phyloP scores from a whole-genome alignment of 768 basidiomycete species.

The Coprinopsis strossmayeri region DNA sequence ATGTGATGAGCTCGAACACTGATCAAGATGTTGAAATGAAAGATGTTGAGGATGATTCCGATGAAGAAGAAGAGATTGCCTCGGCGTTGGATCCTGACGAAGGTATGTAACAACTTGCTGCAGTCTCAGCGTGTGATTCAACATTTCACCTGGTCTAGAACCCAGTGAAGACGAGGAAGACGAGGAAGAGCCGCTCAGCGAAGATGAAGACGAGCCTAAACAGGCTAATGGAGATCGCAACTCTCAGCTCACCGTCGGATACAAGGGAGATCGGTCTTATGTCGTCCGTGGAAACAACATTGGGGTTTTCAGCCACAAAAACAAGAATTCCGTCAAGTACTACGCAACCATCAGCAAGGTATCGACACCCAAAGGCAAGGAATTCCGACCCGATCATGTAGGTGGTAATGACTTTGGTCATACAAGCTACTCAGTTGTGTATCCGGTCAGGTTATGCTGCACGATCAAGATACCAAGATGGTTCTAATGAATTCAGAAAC shows the following conservation, averaged over 20 bases:
- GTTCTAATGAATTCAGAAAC: slow-evolving; percentile 80
- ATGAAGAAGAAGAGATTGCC: slow-evolving; percentile 72
- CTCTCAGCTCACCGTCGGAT: slow-evolving; percentile 87
- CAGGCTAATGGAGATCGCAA: slow-evolving; percentile 61
- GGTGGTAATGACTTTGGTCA: slow-evolving; percentile 13
- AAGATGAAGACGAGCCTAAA: slow-evolving; percentile 33
- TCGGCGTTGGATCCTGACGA: slow-evolving; percentile 60
- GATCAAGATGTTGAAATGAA: slow-evolving; percentile 84
- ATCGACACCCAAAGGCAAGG: slow-evolving; percentile 70
- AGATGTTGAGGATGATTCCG: slow-evolving; percentile 67
- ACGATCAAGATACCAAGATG: slow-evolving; percentile 96
- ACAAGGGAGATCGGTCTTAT: slow-evolving; percentile 92
- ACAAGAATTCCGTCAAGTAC: slow-evolving; percentile 70
- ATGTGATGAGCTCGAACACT: slow-evolving; percentile 61
- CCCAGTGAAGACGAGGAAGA: slow-evolving; percentile 35
- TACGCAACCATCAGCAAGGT: slow-evolving; percentile 83
- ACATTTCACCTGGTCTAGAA: slow-evolving; percentile 24
- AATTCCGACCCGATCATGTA: slow-evolving; percentile 84
- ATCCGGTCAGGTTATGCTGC: slow-evolving; percentile 76
- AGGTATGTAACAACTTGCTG: slow-evolving; percentile 29
- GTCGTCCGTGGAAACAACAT: slow-evolving; percentile 90
- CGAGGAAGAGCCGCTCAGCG: slow-evolving; percentile 35
- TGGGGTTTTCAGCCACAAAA: slow-evolving; percentile 78
- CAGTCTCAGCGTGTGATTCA: neutral
- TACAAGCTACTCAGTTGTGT: slow-evolving; percentile 8